phyloP scores from a whole-genome alignment of 352 stramenopile genomes.

The Salisapilia sapeloensis region DNA sequence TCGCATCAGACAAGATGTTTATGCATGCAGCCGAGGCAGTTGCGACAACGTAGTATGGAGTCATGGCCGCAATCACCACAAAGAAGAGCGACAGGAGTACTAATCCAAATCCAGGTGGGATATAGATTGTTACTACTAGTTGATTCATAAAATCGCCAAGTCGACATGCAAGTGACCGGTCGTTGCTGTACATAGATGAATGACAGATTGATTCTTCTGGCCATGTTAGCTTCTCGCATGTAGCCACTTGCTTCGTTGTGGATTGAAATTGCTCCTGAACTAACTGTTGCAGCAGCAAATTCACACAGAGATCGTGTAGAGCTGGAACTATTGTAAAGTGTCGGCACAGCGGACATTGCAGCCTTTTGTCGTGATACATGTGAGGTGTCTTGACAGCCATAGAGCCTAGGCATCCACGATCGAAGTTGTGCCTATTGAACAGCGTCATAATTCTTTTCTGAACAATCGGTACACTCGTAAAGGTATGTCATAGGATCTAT shows the following conservation, averaged over 20 bases:
- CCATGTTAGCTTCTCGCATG: conserved; percentile 24
- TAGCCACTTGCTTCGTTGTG: conserved; percentile 16
- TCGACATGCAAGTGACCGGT: not conserved
- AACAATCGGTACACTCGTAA: not conserved
- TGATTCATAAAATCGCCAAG: conserved; percentile 4
- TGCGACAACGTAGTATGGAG: too few relatives aligned
- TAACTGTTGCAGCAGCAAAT: conserved; percentile 41
- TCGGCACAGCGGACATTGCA: conserved; percentile 51
- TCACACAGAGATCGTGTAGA: conserved; percentile 29
- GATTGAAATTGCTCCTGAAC: conserved; percentile 36
- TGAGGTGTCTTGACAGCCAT: conserved; percentile 3
- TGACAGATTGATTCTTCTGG: conserved; percentile 5
- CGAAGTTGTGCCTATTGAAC: conserved; percentile 54
- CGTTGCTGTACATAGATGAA: conserved; percentile 7
- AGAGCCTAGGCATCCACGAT: conserved; percentile 42
- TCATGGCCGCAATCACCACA: too few relatives aligned
- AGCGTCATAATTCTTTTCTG: not conserved
- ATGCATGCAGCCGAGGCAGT: too few relatives aligned
- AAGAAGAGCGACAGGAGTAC: not conserved
- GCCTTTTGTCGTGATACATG: conserved; percentile 2
- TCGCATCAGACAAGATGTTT: too few relatives aligned
- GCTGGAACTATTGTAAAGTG: conserved; percentile 12
- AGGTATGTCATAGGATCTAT: not conserved
- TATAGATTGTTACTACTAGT: not conserved
- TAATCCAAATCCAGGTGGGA: not conserved